Conservation (phyloP, 2,329 filamentous ascomycete species). For the Chrysoporthe deuterocubensis region DNA sequence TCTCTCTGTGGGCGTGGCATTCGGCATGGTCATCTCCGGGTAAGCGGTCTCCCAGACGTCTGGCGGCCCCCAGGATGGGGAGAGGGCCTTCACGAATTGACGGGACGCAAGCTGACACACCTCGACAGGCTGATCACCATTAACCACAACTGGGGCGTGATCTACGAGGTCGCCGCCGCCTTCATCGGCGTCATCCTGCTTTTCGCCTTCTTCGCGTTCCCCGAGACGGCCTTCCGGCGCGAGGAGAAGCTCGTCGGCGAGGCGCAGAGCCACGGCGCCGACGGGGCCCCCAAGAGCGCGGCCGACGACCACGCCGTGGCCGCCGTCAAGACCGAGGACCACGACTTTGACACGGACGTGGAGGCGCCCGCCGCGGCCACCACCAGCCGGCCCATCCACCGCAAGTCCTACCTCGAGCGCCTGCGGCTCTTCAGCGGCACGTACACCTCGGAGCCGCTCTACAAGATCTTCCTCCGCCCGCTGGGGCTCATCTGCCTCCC, state of each 20-base stretch:
- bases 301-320: not conserved
- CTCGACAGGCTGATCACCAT: slow-evolving; percentile 50
- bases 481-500: slow-evolving; percentile 55
- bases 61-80: not conserved
- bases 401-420: slow-evolving; percentile 40
- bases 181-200: slow-evolving; percentile 53
- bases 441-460: slow-evolving; percentile 51
- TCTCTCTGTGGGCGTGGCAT: slow-evolving; percentile 47
- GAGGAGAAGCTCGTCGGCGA: slow-evolving; percentile 27
- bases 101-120: slow-evolving; percentile 17
- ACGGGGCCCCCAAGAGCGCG: slow-evolving; percentile 28
- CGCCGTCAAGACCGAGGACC: slow-evolving; percentile 18
- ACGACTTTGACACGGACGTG: slow-evolving; percentile 27
- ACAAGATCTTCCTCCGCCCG: slow-evolving; percentile 54
- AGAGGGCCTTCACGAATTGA: not conserved
- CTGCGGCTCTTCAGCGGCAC: slow-evolving; percentile 46
- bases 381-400: slow-evolving; percentile 24
- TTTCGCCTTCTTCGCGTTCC: slow-evolving; percentile 56
- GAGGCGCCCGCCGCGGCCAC: slow-evolving; percentile 7
- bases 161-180: slow-evolving; percentile 56
- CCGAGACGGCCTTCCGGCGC: slow-evolving; percentile 56
- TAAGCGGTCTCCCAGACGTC: slow-evolving; percentile 27
- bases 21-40: slow-evolving; percentile 49
- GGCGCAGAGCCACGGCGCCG: slow-evolving; percentile 28
- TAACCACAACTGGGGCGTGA: slow-evolving; percentile 51